phyloP scores from a whole-genome alignment of 2,329 filamentous ascomycete genomes.

The Colletotrichum theobromicola region DNA sequence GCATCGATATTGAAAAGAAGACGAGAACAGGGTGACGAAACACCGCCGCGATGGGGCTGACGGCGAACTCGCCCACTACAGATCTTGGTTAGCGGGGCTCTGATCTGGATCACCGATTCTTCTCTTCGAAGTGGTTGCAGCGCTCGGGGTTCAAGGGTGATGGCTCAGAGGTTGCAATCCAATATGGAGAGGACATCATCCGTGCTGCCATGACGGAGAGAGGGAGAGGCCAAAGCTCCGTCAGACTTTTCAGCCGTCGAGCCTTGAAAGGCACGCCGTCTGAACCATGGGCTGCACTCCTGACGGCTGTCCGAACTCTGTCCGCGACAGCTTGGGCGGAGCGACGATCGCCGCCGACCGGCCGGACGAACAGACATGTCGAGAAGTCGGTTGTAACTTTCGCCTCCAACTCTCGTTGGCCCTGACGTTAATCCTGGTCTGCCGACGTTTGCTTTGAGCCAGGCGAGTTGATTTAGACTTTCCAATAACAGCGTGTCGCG shows the following conservation, averaged over 20 bases:
- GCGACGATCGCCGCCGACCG: not conserved
- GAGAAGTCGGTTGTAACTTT: not conserved
- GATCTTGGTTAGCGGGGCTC: slow-evolving; percentile 19
- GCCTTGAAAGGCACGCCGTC: not conserved
- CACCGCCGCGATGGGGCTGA: slow-evolving; percentile 4
- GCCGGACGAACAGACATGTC: not conserved
- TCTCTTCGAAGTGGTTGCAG: not conserved
- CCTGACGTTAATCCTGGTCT: not conserved
- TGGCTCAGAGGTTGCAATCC: not conserved
- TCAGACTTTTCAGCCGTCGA: not conserved
- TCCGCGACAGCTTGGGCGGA: not conserved
- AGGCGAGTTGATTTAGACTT: not conserved
- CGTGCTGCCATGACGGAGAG: slow-evolving; percentile 1
- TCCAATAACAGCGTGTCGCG: not conserved
- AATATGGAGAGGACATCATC: not conserved
- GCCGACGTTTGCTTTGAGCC: not conserved
- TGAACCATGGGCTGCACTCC: not conserved
- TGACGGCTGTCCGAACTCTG: not conserved
- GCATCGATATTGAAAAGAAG: slow-evolving; percentile 6
- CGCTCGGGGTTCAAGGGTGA: not conserved
- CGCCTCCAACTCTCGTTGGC: not conserved
- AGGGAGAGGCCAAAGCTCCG: not conserved
- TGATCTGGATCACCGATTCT: slow-evolving; percentile 16
- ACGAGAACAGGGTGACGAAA: slow-evolving; percentile 16
- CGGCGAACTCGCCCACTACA: slow-evolving; percentile 2